Evolutionary conservation across 1,139 yeast species (phyloP).

Genomic region (Debaryomycetaceae sp.): DNA sequence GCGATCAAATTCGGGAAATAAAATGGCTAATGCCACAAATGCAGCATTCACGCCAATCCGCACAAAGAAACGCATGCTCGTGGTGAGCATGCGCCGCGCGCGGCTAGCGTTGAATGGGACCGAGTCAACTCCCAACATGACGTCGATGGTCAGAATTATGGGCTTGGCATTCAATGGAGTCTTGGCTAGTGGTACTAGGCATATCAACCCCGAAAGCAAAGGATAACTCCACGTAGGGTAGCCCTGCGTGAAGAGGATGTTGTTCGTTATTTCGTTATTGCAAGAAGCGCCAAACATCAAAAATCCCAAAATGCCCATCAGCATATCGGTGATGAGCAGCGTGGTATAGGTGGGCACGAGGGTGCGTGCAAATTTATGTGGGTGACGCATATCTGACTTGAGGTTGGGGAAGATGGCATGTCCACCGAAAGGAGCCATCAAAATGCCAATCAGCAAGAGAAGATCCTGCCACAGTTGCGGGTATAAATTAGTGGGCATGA

Average conservation of each 20-base stretch:
- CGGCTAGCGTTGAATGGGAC: background rate
- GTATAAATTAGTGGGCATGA: slow-evolving; percentile 46
- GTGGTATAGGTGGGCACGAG: slow-evolving; percentile 49
- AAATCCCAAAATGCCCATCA: slow-evolving; percentile 78
- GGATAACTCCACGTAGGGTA: slow-evolving; percentile 68
- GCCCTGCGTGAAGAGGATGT: slow-evolving; percentile 62
- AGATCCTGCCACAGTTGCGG: slow-evolving; percentile 40
- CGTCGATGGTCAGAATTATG: slow-evolving; percentile 60
- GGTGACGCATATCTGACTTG: slow-evolving; percentile 55
- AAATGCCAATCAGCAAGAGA: slow-evolving; percentile 49
- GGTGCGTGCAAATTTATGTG: slow-evolving; percentile 39
- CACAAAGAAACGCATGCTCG: slow-evolving; percentile 14
- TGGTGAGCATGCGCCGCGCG: slow-evolving; percentile 2
- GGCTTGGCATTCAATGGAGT: slow-evolving; percentile 88
- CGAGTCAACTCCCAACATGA: slow-evolving; percentile 20
- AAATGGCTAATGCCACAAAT: slow-evolving; percentile 47
- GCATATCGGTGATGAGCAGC: slow-evolving; percentile 64
- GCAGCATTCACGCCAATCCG: slow-evolving; percentile 46
- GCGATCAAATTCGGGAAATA: slow-evolving; percentile 57
- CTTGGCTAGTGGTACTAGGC: slow-evolving; percentile 81
- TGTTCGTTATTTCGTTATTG: slow-evolving; percentile 79
- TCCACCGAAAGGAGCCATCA: slow-evolving; percentile 62
- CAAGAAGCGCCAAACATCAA: slow-evolving; percentile 81
- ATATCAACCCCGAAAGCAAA: slow-evolving; percentile 65
- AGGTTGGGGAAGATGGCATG: slow-evolving; percentile 60